These are phyloP conservation scores for Mycena pura DNA, from an alignment of 768 basidiomycete genomes.

Conservation along the genomic window DNA sequence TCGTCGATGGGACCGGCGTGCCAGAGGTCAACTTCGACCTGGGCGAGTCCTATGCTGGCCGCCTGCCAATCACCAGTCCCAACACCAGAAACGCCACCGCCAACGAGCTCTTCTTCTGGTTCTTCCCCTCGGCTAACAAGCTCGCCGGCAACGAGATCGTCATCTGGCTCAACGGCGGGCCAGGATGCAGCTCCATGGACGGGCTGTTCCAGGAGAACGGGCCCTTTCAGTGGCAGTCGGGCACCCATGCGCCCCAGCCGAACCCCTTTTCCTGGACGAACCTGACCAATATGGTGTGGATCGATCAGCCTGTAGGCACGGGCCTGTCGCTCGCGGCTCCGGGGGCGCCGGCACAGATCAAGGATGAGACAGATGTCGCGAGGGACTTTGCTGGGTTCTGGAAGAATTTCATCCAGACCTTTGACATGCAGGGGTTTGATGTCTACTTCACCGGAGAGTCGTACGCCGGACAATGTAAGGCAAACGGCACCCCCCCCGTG, in stretches of 20 bases:
- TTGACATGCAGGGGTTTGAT: not conserved
- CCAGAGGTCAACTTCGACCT: not conserved
- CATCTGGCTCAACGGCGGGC: conserved; percentile 7
- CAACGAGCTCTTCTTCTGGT: too few relatives aligned
- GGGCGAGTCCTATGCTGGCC: conserved; percentile 7
- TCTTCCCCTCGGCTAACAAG: conserved; percentile 2
- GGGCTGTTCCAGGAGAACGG: conserved; percentile 7
- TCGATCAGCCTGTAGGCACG: conserved; percentile 3
- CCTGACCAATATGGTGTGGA: not conserved
- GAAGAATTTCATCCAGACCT: not conserved
- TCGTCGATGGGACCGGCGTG: conserved; percentile 2
- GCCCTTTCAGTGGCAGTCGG: conserved; percentile 4
- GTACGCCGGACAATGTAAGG: conserved; percentile 2
- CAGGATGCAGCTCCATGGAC: conserved; percentile 4
- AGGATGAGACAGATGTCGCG: not conserved
- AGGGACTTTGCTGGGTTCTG: not conserved
- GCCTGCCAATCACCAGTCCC: conserved; percentile 1
- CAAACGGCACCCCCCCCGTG: not conserved
- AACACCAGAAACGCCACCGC: not conserved
- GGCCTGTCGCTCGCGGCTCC: conserved; percentile 4
- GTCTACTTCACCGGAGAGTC: not conserved
- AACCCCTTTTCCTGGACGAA: not conserved
- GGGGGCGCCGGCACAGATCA: not conserved
- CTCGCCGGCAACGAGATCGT: conserved; percentile 1
- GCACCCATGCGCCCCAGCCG: not conserved